These are phyloP conservation scores for Cruciata laevipes DNA, from an alignment of 257 asterid genomes.

Conservation along the genomic window DNA sequence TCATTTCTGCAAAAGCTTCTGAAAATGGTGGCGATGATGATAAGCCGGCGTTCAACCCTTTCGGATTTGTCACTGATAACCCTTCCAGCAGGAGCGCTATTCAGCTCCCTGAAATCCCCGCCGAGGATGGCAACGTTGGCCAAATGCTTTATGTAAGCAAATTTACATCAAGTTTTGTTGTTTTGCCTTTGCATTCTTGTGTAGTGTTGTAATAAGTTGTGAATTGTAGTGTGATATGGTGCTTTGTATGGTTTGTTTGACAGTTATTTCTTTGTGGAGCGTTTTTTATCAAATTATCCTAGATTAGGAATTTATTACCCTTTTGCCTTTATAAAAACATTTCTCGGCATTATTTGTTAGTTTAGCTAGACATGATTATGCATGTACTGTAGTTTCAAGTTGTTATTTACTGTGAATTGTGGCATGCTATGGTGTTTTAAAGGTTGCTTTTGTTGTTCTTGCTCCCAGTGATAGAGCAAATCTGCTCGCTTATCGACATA, in stretches of 20 bases:
- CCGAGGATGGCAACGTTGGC: slow-evolving; percentile 96
- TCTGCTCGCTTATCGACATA: background rate
- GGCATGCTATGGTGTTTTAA: background rate
- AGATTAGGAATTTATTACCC: too few species aligned
- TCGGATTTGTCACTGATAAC: slow-evolving; percentile 93
- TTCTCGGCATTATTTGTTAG: background rate
- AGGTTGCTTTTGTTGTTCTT: background rate
- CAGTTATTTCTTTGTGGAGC: too few species aligned
- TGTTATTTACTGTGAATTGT: background rate
- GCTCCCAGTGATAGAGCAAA: background rate
- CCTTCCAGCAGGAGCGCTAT: slow-evolving; percentile 89
- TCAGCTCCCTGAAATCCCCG: slow-evolving; percentile 90
- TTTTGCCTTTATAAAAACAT: background rate
- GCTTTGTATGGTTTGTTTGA: too few species aligned
- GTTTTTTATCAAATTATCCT: background rate
- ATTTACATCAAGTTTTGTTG: background rate
- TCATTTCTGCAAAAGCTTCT: slow-evolving; percentile 50
- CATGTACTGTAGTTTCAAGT: background rate
- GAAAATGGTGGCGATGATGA: slow-evolving; percentile 48
- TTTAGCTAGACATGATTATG: background rate
- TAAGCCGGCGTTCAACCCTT: slow-evolving; percentile 75
- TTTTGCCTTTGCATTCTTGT: background rate
- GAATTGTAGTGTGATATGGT: background rate
- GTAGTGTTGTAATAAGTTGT: background rate
- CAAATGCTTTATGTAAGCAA: slow-evolving; percentile 77